Evolutionary conservation across 2,329 filamentous ascomycete species (phyloP).

Genomic region (Neocatenulostroma microsporum): DNA sequence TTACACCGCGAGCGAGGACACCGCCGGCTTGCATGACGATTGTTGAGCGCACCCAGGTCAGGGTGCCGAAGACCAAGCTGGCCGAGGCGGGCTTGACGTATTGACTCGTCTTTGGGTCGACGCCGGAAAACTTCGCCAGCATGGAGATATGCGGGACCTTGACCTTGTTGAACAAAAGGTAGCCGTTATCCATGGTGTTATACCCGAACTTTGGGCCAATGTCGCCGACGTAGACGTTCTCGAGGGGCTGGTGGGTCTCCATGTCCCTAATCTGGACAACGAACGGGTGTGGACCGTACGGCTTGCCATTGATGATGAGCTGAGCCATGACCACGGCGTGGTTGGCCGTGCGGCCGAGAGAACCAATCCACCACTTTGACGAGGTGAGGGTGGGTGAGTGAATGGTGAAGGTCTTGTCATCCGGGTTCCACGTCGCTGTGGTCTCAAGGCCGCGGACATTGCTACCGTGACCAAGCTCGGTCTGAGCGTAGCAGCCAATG

Average conservation of each 20-base stretch:
- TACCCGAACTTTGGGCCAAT: slow-evolving; percentile 53
- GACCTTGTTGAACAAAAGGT: slow-evolving; percentile 67
- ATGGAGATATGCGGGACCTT: slow-evolving; percentile 68
- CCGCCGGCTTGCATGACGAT: slow-evolving; percentile 68
- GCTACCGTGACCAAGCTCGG: slow-evolving; percentile 69
- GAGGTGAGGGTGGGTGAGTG: slow-evolving; percentile 67
- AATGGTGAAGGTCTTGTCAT: slow-evolving; percentile 66
- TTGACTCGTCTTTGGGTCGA: slow-evolving; percentile 60
- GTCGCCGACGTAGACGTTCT: slow-evolving; percentile 66
- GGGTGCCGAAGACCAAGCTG: slow-evolving; percentile 63
- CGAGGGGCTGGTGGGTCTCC: slow-evolving; percentile 60
- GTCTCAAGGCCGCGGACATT: slow-evolving; percentile 69
- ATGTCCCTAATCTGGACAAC: slow-evolving; percentile 65
- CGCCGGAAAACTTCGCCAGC: slow-evolving; percentile 61
- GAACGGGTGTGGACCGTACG: slow-evolving; percentile 68
- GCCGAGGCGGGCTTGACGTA: slow-evolving; percentile 61
- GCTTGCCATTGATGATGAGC: slow-evolving; percentile 59
- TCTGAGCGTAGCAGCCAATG: slow-evolving; percentile 75
- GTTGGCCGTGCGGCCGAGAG: slow-evolving; percentile 66
- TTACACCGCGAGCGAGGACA: slow-evolving; percentile 66
- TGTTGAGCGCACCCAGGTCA: slow-evolving; percentile 66
- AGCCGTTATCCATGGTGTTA: slow-evolving; percentile 72
- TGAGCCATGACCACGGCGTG: slow-evolving; percentile 74
- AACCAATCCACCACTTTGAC: slow-evolving; percentile 81
- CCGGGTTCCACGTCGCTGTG: slow-evolving; percentile 63